Percentiles rank a stretch among this genome's conserved stretches.
Evolutionary conservation across 257 asterid species (phyloP).

Genomic region (Paraleonurus japonicus): DNA sequence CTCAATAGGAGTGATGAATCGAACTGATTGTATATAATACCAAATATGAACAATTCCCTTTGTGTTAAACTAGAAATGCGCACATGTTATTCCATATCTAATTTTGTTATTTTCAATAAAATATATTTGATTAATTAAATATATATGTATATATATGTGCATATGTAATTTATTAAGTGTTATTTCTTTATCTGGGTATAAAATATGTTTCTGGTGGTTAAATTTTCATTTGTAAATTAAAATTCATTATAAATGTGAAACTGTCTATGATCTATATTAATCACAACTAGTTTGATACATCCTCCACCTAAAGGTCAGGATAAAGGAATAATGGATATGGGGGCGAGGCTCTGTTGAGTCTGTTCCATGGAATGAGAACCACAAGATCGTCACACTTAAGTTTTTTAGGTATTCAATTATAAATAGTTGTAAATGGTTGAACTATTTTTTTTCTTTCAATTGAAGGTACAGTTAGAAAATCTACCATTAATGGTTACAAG

Average conservation of each 20-base stretch:
- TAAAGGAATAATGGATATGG: neutral
- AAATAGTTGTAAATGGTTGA: neutral
- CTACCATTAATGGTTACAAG: slow-evolving; percentile 70
- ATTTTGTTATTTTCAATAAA: no score
- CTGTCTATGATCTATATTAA: neutral
- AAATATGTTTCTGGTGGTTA: neutral
- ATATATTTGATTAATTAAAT: neutral
- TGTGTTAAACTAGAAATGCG: neutral
- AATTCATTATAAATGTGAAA: neutral
- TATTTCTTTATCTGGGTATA: neutral
- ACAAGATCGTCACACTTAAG: neutral
- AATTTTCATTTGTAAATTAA: neutral
- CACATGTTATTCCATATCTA: neutral
- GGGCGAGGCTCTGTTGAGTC: neutral
- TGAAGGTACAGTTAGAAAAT: slow-evolving; percentile 60
- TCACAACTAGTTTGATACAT: neutral
- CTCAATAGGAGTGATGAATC: neutral
- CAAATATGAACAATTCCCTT: neutral
- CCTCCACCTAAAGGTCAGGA: neutral
- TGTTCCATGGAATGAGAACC: neutral
- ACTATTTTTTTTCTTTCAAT: neutral
- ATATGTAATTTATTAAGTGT: neutral
- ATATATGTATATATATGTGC: no score
- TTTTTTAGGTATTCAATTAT: neutral
- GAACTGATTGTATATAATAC: neutral